phyloP scores from a whole-genome alignment of 495 filamentous ascomycete genomes.

The Penicillium turbatum region DNA sequence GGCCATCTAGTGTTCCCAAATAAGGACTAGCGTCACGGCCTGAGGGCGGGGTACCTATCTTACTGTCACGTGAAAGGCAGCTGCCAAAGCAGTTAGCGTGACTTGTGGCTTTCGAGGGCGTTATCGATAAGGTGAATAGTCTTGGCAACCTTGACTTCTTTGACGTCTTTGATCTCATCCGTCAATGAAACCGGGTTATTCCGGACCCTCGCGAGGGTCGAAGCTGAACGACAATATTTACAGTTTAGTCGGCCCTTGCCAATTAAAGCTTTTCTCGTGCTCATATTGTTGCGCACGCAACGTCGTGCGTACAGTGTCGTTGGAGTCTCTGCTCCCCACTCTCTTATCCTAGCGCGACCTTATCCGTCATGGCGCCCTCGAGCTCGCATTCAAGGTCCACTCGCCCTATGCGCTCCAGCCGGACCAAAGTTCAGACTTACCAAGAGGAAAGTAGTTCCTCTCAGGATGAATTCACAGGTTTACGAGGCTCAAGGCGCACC shows the following conservation, averaged over 20 bases:
- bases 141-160: background rate
- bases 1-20: constrained; percentile 14
- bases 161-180: constrained; percentile 6
- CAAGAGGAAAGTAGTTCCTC: constrained; percentile 39
- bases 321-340: background rate
- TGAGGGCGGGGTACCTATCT: constrained; percentile 30
- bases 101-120: background rate
- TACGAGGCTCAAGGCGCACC: constrained; percentile 7
- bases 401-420: constrained; percentile 38
- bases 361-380: constrained; percentile 26
- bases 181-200: background rate
- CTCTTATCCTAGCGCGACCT: constrained; percentile 12
- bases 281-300: background rate
- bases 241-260: background rate
- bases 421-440: constrained; percentile 38
- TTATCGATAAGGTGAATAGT: constrained; percentile 26
- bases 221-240: background rate
- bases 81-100: background rate
- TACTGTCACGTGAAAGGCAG: constrained; percentile 11
- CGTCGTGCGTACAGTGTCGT: constrained; percentile 1
- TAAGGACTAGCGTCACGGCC: constrained; percentile 18
- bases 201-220: background rate
- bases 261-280: background rate
- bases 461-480: constrained; percentile 20
- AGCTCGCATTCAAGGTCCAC: constrained; percentile 22